These are phyloP conservation scores for Exophiala bonariae DNA, from an alignment of 2,329 filamentous ascomycete species.

Conservation along the genomic window DNA sequence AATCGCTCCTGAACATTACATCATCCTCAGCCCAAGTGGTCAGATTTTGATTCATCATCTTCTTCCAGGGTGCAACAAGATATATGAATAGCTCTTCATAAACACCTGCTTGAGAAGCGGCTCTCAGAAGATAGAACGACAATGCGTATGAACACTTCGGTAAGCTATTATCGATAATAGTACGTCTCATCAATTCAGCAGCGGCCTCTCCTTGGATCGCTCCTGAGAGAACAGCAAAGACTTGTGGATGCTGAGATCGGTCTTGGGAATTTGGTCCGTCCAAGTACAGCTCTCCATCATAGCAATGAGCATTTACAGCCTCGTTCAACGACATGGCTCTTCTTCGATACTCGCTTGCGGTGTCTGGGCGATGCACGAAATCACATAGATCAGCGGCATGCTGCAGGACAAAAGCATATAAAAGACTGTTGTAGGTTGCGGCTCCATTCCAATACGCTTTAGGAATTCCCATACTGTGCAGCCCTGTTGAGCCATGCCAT, in stretches of 20 bases:
- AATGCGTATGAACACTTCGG: background rate
- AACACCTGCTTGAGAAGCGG: background rate
- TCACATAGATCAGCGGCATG: slow-evolving; percentile 35
- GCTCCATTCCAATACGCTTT: background rate
- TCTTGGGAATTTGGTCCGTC: slow-evolving; percentile 28
- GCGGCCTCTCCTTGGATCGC: background rate
- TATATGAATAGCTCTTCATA: background rate
- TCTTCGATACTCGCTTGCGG: slow-evolving; percentile 30
- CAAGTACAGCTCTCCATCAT: slow-evolving; percentile 33
- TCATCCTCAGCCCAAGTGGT: slow-evolving; percentile 1
- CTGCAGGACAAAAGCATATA: slow-evolving; percentile 40
- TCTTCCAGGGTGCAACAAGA: background rate
- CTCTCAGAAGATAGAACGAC: slow-evolving; percentile 1
- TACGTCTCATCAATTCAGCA: background rate
- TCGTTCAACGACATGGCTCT: slow-evolving; percentile 24
- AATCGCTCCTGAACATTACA: slow-evolving; percentile 1
- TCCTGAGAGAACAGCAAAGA: slow-evolving; percentile 30
- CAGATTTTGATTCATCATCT: slow-evolving; percentile 1
- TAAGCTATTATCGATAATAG: background rate
- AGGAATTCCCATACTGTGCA: background rate
- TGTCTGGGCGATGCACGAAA: slow-evolving; percentile 36
- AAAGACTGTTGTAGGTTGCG: slow-evolving; percentile 41
- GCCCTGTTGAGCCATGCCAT: slow-evolving; percentile 26
- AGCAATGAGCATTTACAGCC: slow-evolving; percentile 32
- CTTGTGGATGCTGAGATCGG: slow-evolving; percentile 34